phyloP scores from a whole-genome alignment of 192 early-diverging fungal genomes.

The Entrophospora sp. region DNA sequence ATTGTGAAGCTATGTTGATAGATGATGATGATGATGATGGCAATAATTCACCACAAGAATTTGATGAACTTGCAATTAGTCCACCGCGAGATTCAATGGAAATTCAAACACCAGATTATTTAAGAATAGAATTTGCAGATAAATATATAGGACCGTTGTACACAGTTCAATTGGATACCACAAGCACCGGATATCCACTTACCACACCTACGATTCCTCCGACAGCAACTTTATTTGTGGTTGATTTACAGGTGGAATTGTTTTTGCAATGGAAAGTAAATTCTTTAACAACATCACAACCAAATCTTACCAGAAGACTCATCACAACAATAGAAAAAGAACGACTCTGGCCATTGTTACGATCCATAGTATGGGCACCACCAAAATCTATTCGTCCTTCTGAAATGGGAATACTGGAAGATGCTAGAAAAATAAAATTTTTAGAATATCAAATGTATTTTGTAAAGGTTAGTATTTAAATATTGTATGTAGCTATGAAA shows the following conservation, averaged over 20 bases:
- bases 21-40: too few species aligned
- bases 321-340: not conserved
- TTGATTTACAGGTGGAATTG: conserved; percentile 2
- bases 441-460: not conserved
- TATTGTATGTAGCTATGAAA: too few species aligned
- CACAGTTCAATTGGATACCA: not conserved
- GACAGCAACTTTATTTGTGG: not conserved
- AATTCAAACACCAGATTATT: not conserved
- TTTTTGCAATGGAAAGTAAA: not conserved
- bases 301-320: not conserved
- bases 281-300: not conserved
- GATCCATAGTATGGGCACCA: not conserved
- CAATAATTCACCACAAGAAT: too few species aligned
- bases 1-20: too few species aligned
- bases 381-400: not conserved
- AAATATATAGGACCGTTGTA: not conserved
- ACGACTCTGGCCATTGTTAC: not conserved
- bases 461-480: not conserved
- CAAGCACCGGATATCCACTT: not conserved
- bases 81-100: too few species aligned
- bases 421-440: not conserved
- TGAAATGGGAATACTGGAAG: not conserved
- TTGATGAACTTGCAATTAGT: too few species aligned
- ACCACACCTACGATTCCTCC: not conserved
- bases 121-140: too few species aligned